Conservation (phyloP, 1,139 yeast genomes). For the Yamadazyma dushanensis region DNA sequence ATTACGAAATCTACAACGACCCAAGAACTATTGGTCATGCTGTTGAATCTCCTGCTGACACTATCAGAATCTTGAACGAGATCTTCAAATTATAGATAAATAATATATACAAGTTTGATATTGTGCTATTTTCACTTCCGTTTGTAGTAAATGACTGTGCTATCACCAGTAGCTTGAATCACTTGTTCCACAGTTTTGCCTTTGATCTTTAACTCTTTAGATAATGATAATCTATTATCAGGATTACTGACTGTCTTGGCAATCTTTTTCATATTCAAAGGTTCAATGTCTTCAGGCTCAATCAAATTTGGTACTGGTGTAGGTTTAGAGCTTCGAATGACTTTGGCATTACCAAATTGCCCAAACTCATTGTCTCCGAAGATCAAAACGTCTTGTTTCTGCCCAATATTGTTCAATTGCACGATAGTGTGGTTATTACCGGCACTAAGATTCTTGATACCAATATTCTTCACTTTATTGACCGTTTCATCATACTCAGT, state of each 20-base stretch:
- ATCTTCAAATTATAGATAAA: constrained; percentile 50
- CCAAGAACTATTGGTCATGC: constrained; percentile 94
- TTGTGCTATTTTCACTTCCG: constrained; percentile 6
- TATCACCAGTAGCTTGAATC: constrained; percentile 60
- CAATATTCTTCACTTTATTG: constrained; percentile 38
- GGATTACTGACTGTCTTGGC: constrained; percentile 32
- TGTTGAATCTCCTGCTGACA: constrained; percentile 84
- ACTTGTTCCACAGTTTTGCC: constrained; percentile 47
- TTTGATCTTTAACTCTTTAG: constrained; percentile 24
- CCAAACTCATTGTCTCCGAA: constrained; percentile 88
- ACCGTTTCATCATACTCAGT: constrained; percentile 40
- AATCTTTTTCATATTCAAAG: constrained; percentile 19
- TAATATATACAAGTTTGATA: constrained; percentile 2
- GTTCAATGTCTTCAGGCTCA: constrained; percentile 49
- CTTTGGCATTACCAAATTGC: constrained; percentile 83
- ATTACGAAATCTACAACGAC: constrained; percentile 92
- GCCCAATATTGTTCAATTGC: constrained; percentile 50
- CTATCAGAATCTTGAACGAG: constrained; percentile 81
- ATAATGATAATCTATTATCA: constrained; percentile 49
- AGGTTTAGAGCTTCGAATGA: constrained; percentile 61
- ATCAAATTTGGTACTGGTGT: constrained; percentile 51
- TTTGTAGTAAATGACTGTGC: constrained; percentile 64
- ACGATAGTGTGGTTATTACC: constrained; percentile 71
- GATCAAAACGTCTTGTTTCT: constrained; percentile 55
- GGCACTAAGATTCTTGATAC: constrained; percentile 51